Conservation (phyloP, 371 early-diverging fungal genomes). For the Mycotypha africana region DNA sequence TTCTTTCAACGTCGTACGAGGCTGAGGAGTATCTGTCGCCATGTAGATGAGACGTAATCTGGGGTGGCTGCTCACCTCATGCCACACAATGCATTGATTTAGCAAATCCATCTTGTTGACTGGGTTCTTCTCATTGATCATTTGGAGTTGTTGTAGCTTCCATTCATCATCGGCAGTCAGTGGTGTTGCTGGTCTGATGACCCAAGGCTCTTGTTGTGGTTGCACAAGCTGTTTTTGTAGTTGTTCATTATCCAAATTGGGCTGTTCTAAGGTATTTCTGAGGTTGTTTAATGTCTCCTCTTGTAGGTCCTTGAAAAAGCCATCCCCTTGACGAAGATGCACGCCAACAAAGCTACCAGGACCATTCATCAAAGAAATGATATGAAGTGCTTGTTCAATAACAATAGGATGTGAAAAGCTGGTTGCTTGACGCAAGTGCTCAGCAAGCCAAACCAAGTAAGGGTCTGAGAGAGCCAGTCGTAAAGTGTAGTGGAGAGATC, state of each 20-base stretch:
- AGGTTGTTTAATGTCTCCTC: constrained; percentile 26
- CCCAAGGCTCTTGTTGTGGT: not conserved
- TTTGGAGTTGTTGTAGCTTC: not conserved
- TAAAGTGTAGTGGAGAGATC: constrained; percentile 36
- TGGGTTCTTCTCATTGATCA: not conserved
- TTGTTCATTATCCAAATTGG: not conserved
- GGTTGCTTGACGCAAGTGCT: constrained; percentile 21
- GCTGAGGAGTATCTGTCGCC: constrained; percentile 52
- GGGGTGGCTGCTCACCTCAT: constrained; percentile 13
- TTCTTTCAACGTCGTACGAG: constrained; percentile 30
- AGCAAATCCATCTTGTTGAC: not conserved
- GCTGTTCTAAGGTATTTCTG: constrained; percentile 16
- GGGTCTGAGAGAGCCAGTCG: constrained; percentile 23
- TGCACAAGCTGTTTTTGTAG: not conserved
- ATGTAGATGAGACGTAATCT: constrained; percentile 42
- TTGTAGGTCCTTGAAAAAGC: constrained; percentile 26
- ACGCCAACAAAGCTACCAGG: constrained; percentile 33
- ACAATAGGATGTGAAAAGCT: constrained; percentile 35
- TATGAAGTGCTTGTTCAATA: constrained; percentile 14
- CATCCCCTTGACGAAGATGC: constrained; percentile 51
- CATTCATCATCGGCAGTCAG: not conserved
- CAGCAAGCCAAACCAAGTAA: constrained; percentile 14
- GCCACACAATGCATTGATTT: constrained; percentile 9
- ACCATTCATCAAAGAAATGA: constrained; percentile 33
- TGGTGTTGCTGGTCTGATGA: not conserved